These are phyloP conservation scores for Suhomyces xylopsoci DNA, from an alignment of 805 yeast species.

Conservation along the genomic window DNA sequence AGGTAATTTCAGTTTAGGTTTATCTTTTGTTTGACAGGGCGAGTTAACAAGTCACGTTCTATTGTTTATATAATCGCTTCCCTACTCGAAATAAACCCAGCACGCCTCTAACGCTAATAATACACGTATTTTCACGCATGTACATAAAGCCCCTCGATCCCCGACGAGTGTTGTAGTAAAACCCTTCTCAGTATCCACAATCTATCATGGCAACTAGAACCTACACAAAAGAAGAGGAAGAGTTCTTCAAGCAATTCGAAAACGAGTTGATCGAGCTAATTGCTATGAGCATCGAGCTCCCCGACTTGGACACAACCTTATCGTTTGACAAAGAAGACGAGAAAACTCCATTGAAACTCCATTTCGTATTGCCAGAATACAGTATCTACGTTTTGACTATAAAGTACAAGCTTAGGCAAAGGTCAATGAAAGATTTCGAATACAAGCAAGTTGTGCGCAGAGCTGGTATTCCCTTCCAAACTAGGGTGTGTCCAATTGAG, in stretches of 20 bases:
- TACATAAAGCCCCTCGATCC: background rate
- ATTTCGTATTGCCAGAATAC: conserved; percentile 23
- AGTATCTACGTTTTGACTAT: conserved; percentile 21
- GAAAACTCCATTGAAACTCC: conserved; percentile 21
- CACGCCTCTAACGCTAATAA: background rate
- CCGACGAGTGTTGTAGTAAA: background rate
- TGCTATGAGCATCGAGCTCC: conserved; percentile 25
- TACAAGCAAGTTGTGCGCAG: conserved; percentile 29
- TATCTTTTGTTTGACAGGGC: background rate
- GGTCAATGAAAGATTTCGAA: conserved; percentile 17
- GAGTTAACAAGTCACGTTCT: background rate
- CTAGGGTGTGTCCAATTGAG: conserved; percentile 17
- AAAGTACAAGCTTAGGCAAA: conserved; percentile 19
- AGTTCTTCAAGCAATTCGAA: conserved; percentile 13
- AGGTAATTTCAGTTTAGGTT: background rate
- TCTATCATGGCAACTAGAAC: background rate
- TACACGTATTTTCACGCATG: background rate
- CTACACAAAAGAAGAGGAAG: conserved; percentile 6
- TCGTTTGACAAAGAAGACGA: conserved; percentile 24
- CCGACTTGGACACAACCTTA: conserved; percentile 23
- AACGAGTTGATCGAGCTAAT: conserved; percentile 24
- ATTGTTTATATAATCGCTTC: background rate
- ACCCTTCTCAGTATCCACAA: background rate
- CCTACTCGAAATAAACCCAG: background rate
- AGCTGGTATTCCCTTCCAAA: conserved; percentile 23